Conservation (phyloP, 371 early-diverging fungal genomes). For the Thermomucor indicae-seudaticae region DNA sequence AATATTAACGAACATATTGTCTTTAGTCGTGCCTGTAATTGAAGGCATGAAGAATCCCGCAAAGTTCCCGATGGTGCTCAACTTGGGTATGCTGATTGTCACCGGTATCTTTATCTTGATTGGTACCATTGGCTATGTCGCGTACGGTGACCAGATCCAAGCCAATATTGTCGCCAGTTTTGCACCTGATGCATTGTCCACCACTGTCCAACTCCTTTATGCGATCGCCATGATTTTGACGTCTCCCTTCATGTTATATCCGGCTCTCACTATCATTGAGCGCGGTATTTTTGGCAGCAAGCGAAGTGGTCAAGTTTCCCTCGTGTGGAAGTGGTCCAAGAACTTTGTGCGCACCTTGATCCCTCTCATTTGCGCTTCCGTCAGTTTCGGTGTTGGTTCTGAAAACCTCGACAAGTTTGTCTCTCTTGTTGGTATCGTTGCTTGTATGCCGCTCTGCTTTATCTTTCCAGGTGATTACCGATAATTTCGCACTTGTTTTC, state of each 20-base stretch:
- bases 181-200: constrained; percentile 45
- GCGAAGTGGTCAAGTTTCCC: constrained; percentile 26
- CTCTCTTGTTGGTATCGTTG: constrained; percentile 47
- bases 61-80: constrained; percentile 61
- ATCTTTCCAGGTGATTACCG: constrained; percentile 44
- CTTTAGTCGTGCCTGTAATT: constrained; percentile 47
- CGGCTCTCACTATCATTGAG: constrained; percentile 71
- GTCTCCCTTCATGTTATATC: constrained; percentile 76
- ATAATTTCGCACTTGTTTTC: background rate
- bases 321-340: constrained; percentile 63
- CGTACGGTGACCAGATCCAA: constrained; percentile 67
- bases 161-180: constrained; percentile 71
- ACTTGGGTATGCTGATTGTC: constrained; percentile 52
- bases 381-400: constrained; percentile 61
- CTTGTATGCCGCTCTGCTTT: constrained; percentile 42
- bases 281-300: constrained; percentile 34
- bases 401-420: constrained; percentile 71
- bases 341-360: constrained; percentile 55
- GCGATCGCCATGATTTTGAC: constrained; percentile 74
- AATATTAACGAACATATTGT: background rate
- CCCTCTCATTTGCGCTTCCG: constrained; percentile 49
- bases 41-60: constrained; percentile 60
- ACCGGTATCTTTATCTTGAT: constrained; percentile 61
- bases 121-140: constrained; percentile 69
- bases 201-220: constrained; percentile 65